Evolutionary conservation across 192 early-diverging fungal species (phyloP), one percentile per base, ranked within the genome.

Genomic region (Paraglomus occultum): DNA sequence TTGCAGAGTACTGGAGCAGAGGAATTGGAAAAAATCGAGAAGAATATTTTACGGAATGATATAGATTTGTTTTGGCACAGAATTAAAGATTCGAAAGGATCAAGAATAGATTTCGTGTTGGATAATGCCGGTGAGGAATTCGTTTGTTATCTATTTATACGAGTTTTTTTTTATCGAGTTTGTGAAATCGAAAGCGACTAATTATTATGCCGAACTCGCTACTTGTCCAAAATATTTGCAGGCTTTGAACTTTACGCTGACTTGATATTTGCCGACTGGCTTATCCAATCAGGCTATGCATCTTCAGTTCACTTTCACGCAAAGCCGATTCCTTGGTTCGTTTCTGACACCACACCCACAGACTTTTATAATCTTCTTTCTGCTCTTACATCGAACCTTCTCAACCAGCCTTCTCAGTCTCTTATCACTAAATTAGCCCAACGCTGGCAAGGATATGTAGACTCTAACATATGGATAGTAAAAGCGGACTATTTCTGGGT

Each of bases 261-360:
- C 72, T 77, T 98, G 51, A 77, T 92, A 8, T 83, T 98, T 65
- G 93, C 94, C 11, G 89, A 97, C 63, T 93, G 85, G 79, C 82
- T 98, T 31, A 77, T 94, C 45, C 82, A 85, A 20, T 76, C 85
- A 1, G 84, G 86, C 12, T 77, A 84, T 38, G 93, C 91, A 0
- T 72, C 65, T 7, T 74, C 81, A 31, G 76, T 97, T 12, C 83
- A 90, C 18, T 93, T 97, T 73, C 92, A 97, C 71, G 80, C 85
- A 64, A 99, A 99, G 74, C 74, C 78, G 14, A 87, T 94, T 60
- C 95, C 95, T 22, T 99, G 97, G 97, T 99, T 95, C 69, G 97
- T 99, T 23, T 94, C 92, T 0, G 97, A 99, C 72, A 91, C 92
- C n/a, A 92, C 92, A 38, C 80, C 81, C 3, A 66, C 71, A 3